These are phyloP conservation scores for Yamadazyma laniorum DNA, from an alignment of 805 yeast species.

Conservation along the genomic window DNA sequence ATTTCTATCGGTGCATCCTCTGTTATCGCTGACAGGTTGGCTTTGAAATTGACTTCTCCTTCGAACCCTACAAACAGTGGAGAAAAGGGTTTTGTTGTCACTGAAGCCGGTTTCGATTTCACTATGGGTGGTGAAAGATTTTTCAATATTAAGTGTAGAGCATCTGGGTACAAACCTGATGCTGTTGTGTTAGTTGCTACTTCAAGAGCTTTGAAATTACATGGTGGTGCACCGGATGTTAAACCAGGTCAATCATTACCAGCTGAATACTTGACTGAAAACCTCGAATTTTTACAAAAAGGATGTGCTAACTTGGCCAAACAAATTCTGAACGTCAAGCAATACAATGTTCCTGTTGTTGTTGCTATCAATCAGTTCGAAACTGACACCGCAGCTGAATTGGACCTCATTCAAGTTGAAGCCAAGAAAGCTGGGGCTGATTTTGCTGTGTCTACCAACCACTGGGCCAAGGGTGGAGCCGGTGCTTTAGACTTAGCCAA, in stretches of 20 bases:
- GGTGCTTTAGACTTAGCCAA: slow-evolving; percentile 86
- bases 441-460: slow-evolving; percentile 86
- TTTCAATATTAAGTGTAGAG: slow-evolving; percentile 91
- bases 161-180: slow-evolving; percentile 85
- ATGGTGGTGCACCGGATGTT: slow-evolving; percentile 97
- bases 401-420: slow-evolving; percentile 73
- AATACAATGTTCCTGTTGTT: slow-evolving; percentile 87
- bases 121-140: slow-evolving; percentile 99
- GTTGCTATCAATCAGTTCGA: slow-evolving; percentile 91
- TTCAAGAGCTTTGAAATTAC: slow-evolving; percentile 92
- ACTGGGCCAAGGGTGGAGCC: slow-evolving; percentile 93
- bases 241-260: slow-evolving; percentile 91
- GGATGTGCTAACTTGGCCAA: slow-evolving; percentile 90
- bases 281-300: slow-evolving; percentile 68
- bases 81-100: slow-evolving; percentile 78
- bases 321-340: slow-evolving; percentile 82
- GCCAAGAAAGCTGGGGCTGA: slow-evolving; percentile 90
- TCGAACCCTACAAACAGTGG: slow-evolving; percentile 45
- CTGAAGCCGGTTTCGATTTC: slow-evolving; percentile 98
- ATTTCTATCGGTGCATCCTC: slow-evolving; percentile 97
- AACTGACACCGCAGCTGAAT: slow-evolving; percentile 78
- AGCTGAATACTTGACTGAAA: slow-evolving; percentile 73
- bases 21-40: slow-evolving; percentile 89
- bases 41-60: slow-evolving; percentile 74
- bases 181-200: slow-evolving; percentile 94